Evolutionary conservation across 208 protist genomes (phyloP), one percentile per base, ranked within the genome.

Genomic region (Crithidia brevicula): DNA sequence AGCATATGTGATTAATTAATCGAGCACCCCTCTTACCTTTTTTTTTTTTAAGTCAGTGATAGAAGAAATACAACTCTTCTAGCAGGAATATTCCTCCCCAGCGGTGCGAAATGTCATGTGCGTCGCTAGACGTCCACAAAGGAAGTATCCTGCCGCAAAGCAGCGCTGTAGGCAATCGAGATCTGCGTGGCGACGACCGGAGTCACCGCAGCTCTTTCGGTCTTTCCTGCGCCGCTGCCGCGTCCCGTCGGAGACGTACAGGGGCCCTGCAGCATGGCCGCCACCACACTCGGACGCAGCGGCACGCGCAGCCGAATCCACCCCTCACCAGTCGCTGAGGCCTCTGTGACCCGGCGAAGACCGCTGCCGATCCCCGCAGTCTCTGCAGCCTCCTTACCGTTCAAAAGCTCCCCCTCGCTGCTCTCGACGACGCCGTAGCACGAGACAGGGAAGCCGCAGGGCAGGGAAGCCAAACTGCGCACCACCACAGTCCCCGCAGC

Each of bases 361-460:
- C n/a, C n/a, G n/a, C n/a, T n/a, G n/a, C 18, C 22, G 13, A 25
- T 27, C n/a, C 11, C 52, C 4, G 15, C 25, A 43, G 11, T 46
- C 0, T 33, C 54, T 22, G 43, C 36, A 27, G 58, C 3, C n/a
- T 23, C 52, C 10, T 15, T 28, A 22, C 69, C 69, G n/a, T 31
- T 30, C 5, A 74, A 61, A 51, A 94, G 78, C 33, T 85, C 79
- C 40, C 16, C 60, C 70, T 94, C 89, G 27, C 66, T 82, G 64
- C 81, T 90, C 82, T 96, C 90, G 3, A 96, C 84, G 27, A 85
- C 78, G 25, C 83, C 90, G 74, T 91, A 93, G 63, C 79, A 93
- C 11, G 87, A 80, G 5, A 93, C 56, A 5, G 82, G 59, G 73
- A 96, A 96, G 42, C 90, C 90, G 25, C 30, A 38, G 11, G 50